A percentile compares a stretch with the other conserved stretches of the same genome.
Conservation (phyloP, 305 asterid species). For the Plantago rigida region DNA sequence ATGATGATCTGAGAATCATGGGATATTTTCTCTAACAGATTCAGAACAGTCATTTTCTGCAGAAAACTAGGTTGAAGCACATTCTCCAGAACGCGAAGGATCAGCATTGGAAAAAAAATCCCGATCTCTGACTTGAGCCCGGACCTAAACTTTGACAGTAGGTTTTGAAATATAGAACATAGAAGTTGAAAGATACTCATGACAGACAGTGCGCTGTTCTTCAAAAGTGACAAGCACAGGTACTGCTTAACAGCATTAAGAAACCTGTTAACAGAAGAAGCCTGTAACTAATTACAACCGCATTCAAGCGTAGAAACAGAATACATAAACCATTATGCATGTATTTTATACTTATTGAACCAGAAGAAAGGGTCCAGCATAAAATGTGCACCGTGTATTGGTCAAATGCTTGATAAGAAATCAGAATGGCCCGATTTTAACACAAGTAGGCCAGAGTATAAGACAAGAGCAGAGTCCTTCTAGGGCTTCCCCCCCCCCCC, state of each 20-base stretch:
- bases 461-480: constrained; percentile 1
- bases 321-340: constrained; percentile 1
- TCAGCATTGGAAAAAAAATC: constrained; percentile 85
- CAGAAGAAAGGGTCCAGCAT: neutral
- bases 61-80: constrained; percentile 94
- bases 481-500: neutral
- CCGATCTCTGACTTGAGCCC: constrained; percentile 95
- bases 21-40: constrained; percentile 67
- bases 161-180: constrained; percentile 74
- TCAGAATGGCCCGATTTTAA: constrained; percentile 10
- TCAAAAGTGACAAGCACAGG: constrained; percentile 85
- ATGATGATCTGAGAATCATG: constrained; percentile 73
- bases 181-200: constrained; percentile 93
- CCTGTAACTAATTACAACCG: constrained; percentile 25
- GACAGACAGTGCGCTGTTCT: constrained; percentile 93
- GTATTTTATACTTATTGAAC: too few species aligned
- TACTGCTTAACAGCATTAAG: constrained; percentile 83
- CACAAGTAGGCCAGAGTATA: neutral
- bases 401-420: neutral
- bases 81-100: constrained; percentile 95
- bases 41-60: constrained; percentile 92
- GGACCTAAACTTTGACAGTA: constrained; percentile 67
- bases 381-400: neutral
- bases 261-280: constrained; percentile 54
- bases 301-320: constrained; percentile 7